phyloP scores from a whole-genome alignment of 2,329 filamentous ascomycete species.

The Rutstroemia sydowiana region DNA sequence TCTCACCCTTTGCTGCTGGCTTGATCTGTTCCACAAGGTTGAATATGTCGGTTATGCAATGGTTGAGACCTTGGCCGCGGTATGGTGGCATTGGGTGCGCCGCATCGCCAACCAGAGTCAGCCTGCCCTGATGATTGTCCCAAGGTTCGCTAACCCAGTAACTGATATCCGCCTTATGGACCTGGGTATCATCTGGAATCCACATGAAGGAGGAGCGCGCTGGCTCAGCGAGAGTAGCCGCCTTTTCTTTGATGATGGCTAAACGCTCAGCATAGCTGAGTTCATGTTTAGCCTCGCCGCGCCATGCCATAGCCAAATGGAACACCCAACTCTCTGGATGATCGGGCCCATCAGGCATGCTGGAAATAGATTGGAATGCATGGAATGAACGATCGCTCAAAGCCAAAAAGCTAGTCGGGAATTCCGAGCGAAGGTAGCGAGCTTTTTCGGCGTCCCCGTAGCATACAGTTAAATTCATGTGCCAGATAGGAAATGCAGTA shows the following conservation, averaged over 20 bases:
- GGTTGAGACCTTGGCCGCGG: constrained; percentile 3
- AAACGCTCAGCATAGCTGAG: neutral
- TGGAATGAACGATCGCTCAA: neutral
- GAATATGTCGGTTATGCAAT: neutral
- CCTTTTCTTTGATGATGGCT: neutral
- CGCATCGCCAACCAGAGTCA: neutral
- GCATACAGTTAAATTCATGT: neutral
- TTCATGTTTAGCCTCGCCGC: neutral
- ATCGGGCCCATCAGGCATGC: neutral
- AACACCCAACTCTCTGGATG: neutral
- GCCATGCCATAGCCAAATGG: neutral
- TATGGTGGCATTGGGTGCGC: constrained; percentile 1
- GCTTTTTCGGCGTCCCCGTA: neutral
- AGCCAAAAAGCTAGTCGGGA: neutral
- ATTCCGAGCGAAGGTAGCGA: neutral
- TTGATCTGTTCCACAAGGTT: constrained; percentile 9
- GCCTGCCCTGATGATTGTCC: neutral
- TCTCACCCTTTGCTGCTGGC: constrained; percentile 16
- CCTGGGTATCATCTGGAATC: constrained; percentile 8
- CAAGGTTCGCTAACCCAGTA: neutral
- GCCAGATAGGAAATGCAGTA: neutral
- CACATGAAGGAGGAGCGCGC: neutral
- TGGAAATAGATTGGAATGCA: neutral
- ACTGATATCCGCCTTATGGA: constrained; percentile 38
- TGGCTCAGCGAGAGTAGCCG: neutral